Evolutionary conservation across 176 grass and related monocot species (phyloP), one percentile per base, ranked within the genome.

Genomic region (Poa annua): DNA sequence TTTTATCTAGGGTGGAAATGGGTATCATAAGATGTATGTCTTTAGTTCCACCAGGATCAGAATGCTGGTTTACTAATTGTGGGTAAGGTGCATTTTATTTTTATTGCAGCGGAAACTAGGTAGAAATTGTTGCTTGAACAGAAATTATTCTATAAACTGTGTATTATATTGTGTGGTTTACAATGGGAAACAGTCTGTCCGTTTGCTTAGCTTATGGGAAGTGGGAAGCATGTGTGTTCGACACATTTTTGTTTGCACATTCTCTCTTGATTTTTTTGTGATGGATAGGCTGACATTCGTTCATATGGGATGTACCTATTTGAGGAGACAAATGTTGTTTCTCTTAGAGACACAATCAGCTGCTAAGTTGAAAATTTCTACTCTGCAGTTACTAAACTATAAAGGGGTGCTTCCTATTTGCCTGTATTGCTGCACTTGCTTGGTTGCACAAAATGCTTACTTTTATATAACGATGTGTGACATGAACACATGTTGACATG

Each of bases 41-140:
- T n/a, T 34, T 50, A 3, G 25, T 74, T 74, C 11, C 45, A 2
- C 32, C 15, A 6, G 47, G 25, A 35, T 21, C 16, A 39, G 10
- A 3, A 75, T 76, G 29, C 76, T 68, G 39, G 29, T 79, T 85
- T 24, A 71, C 26, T 32, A 67, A 11, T 66, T 67, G 38, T 22
- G 20, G 65, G 8, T 48, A 34, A 5, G 5, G 33, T 52, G 6
- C 22, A 49, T 17, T 73, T 8, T 49, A 24, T 50, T 29, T 26
- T 3, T 73, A 7, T 10, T 73, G 14, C 70, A 3, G 17, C 12
- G 1, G 14, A 19, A 19, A 29, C 25, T 73, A 10, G 13, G 49
- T 59, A n/a, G 61, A 69, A 7, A 38, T 41, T 51, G 11, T 5
- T 21, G 20, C 41, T 15, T 38, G 4, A 57, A 80, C n/a, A 59